Conservation (phyloP, 225 moss, liverwort and hornwort genomes). For the Pseudoscleropodium purum region DNA sequence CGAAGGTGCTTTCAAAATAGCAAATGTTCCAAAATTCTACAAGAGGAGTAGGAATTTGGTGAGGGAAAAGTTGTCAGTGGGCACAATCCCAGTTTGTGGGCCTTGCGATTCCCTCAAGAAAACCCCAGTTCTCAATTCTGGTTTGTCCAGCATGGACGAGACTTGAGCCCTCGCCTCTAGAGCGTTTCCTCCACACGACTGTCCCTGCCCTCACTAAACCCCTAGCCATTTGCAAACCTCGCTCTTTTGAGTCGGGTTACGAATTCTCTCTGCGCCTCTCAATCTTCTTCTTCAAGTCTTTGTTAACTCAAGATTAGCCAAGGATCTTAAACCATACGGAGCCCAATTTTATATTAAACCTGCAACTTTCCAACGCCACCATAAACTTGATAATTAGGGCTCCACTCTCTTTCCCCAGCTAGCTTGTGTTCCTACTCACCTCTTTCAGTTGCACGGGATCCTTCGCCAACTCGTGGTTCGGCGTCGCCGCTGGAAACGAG, state of each 20-base stretch:
- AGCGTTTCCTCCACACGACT: neutral
- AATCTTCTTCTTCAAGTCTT: neutral
- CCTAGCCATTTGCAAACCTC: neutral
- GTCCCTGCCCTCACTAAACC: neutral
- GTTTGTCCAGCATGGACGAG: neutral
- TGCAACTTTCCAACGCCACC: neutral
- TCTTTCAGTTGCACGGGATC: conserved; percentile 22
- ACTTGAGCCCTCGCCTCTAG: neutral
- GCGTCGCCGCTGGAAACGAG: conserved; percentile 17
- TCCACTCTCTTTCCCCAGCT: neutral
- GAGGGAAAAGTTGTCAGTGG: neutral
- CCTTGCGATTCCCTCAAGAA: neutral
- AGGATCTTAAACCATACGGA: neutral
- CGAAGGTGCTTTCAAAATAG: neutral
- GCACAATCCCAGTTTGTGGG: too few relatives aligned
- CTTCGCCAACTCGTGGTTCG: neutral
- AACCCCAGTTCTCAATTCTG: neutral
- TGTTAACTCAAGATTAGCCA: neutral
- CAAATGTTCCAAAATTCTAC: neutral
- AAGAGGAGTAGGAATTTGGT: neutral
- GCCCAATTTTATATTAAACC: neutral
- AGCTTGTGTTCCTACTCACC: neutral
- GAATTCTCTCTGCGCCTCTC: neutral
- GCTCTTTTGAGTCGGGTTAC: neutral
- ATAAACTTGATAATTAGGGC: neutral